Evolutionary conservation across 768 basidiomycete genomes (phyloP).

Genomic region (Boletus reticulatus): DNA sequence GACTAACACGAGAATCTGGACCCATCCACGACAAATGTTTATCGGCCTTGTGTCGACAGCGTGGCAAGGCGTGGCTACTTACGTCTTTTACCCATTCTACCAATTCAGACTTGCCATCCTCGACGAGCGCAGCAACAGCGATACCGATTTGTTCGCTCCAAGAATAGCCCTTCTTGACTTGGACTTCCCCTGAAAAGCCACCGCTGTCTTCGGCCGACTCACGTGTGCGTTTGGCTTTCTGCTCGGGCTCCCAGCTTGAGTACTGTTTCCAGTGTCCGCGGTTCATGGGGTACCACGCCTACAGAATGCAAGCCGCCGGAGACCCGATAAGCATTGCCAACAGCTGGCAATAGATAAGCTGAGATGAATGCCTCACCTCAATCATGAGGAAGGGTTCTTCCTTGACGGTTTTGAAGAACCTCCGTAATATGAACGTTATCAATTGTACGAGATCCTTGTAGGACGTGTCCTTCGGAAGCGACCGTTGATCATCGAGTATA

Average conservation of each 20-base stretch:
- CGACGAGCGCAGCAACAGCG: conserved; percentile 69
- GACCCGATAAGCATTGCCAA: conserved; percentile 20
- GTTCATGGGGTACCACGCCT: conserved; percentile 92
- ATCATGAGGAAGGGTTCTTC: conserved; percentile 85
- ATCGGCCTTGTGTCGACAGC: conserved; percentile 20
- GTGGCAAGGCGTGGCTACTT: conserved; percentile 32
- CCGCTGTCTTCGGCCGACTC: conserved; percentile 35
- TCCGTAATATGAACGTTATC: conserved; percentile 82
- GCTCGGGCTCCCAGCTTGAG: conserved; percentile 69
- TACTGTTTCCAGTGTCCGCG: conserved; percentile 82
- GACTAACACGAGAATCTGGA: conserved; percentile 60
- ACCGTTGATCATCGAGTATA: conserved; percentile 78
- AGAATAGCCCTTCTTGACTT: conserved; percentile 83
- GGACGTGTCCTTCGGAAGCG: conserved; percentile 74
- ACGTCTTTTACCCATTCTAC: conserved; percentile 85
- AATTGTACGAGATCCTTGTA: conserved; percentile 81
- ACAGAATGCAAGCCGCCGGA: conserved; percentile 1
- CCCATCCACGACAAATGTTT: conserved; percentile 3
- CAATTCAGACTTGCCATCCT: conserved; percentile 58
- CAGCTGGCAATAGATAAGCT: conserved; percentile 19
- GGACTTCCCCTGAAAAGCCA: conserved; percentile 62
- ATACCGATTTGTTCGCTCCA: conserved; percentile 92
- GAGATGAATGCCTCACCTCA: conserved; percentile 58
- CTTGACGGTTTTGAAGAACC: conserved; percentile 90
- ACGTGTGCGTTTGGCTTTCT: conserved; percentile 36